Evolutionary conservation across 176 grass and related monocot genomes (phyloP), one percentile per base, ranked within the genome.

Genomic region (Carex cristatella): DNA sequence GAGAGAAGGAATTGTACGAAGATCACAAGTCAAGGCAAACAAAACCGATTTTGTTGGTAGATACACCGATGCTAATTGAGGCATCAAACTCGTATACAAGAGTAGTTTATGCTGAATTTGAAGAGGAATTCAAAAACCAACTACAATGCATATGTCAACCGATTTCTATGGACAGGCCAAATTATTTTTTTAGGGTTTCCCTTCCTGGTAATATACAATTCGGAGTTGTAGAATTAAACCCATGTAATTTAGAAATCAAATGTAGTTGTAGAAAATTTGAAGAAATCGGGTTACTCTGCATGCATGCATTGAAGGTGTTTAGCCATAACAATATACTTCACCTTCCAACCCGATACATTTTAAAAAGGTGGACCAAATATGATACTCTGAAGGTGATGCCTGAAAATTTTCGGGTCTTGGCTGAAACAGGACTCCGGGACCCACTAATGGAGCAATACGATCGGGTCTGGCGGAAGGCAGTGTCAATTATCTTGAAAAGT

Each of bases 261-360:
- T 90, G 89, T 70, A 89, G 89, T 14, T 94, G 92, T 37, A 85
- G 81, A 19, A 87, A 87, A 80, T 94, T 91, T 75, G 60, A 86
- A 69, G 70, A 60, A 37, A 73, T 79, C 33, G 84, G 89, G 63
- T 88, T 88, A 69, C 68, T 91, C 37, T 84, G 89, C 62, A 90
- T 88, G 83, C 91, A 86, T 83, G 83, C 79, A 5, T 76, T 93
- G 31, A 93, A 90, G 85, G 79, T 92, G 79, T 82, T 87, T 58
- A 79, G 82, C 38, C 55, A 87, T 37, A 88, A 80, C 33, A 86
- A 87, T 65, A 83, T 83, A 44, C 71, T 93, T 84, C 83, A 88
- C 89, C 84, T 90, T 9, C 89, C 89, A 16, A 27, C 83, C 23
- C 61, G 10, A n/a, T 91, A 88, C 85, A 75, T 92, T n/a, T 73